Evolutionary conservation across 305 asterid species (phyloP).

Genomic region (Fraxinus platypoda): DNA sequence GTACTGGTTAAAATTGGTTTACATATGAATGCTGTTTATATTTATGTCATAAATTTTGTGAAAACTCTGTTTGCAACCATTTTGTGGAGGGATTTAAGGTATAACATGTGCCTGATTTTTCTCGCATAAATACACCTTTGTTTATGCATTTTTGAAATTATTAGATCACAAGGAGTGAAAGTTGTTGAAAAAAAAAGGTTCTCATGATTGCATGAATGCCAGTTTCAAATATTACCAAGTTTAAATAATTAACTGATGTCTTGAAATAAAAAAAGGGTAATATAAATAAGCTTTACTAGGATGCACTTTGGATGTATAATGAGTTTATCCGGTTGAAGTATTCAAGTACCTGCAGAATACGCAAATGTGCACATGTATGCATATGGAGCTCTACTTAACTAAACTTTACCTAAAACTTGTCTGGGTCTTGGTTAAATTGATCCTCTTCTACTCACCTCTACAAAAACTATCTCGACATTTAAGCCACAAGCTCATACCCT

Average conservation of each 20-base stretch:
- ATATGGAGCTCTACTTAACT: not conserved
- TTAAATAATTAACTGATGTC: not conserved
- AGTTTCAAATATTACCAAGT: not conserved
- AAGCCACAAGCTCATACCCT: not conserved
- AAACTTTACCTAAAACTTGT: not conserved
- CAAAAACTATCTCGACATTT: not conserved
- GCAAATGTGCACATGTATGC: not conserved
- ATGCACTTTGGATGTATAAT: not conserved
- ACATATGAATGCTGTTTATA: not conserved
- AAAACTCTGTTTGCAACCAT: not conserved
- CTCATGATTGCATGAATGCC: not conserved
- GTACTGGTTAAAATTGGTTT: not conserved
- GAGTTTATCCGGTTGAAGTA: not conserved
- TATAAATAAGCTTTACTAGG: not conserved
- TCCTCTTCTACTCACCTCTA: not conserved
- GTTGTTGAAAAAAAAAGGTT: not conserved
- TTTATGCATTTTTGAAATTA: not conserved
- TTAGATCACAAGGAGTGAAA: no score
- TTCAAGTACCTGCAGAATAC: not conserved
- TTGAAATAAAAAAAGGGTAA: not conserved
- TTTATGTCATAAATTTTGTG: not conserved
- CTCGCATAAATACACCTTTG: not conserved
- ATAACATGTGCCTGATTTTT: not conserved
- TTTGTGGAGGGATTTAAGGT: not conserved
- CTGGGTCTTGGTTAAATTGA: not conserved